Evolutionary conservation across 495 filamentous ascomycete genomes (phyloP), one percentile per base, ranked within the genome.

Genomic region (Penicillium lagena): DNA sequence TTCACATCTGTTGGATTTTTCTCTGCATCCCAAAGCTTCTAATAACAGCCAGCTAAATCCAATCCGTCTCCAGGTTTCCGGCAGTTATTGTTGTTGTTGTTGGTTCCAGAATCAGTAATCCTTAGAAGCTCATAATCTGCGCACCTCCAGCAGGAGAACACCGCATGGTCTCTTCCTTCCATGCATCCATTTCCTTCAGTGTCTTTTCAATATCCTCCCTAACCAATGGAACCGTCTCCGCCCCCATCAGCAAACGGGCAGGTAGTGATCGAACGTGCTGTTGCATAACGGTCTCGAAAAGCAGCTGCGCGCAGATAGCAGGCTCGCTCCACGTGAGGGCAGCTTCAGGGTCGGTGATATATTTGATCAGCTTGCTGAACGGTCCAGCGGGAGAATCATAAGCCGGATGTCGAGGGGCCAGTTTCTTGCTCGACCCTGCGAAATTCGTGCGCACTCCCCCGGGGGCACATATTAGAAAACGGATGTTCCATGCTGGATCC

Each of bases 401-500:
- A 7, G 58, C 53, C 2, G 53, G 51, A 42, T 61, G 54, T 37
- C 60, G 37, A 0, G 49, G 35, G 0, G 40, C 10, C 1, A 44
- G 11, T 10, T 50, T 49, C 40, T 58, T 15, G 27, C 47, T 51
- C 2, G 47, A 43, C 4, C 44, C 41, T 2, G 43, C 46, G 22
- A 56, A 64, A 32, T 54, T 61, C 13, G 55, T 57, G 9, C 49
- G 41, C 9, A 61, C 46, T 4, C 58, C 60, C 13, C 60, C 53
- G 1, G 55, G 56, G 1, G 46, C 49, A 37, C 51, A 43, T 28
- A 56, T 35, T 31, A 61, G 37, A 32, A 53, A 56, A 13, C 57
- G 44, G 37, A 59, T 60, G 15, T 63, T 60, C 77, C 78, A 81
- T n/a, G 66, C 64, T 0, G 69, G 63, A 29, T 64, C 54, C 33